phyloP scores from a whole-genome alignment of 1,284 basidiomycete species.

The Ustilago hordei region DNA sequence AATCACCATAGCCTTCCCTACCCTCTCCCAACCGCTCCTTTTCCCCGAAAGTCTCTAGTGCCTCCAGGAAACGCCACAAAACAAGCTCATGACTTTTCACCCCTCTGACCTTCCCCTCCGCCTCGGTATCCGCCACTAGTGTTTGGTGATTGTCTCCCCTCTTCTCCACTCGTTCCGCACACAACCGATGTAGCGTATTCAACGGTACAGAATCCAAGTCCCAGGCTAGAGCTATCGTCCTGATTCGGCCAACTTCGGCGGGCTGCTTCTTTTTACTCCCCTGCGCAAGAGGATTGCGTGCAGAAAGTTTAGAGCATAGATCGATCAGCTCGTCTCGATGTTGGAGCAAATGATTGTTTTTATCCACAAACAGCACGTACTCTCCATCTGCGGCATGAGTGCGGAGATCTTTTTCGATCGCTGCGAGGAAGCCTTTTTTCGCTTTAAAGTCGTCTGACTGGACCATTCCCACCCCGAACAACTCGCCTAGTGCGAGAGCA shows the following conservation, averaged over 20 bases:
- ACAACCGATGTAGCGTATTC: constrained; percentile 56
- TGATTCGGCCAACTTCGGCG: constrained; percentile 35
- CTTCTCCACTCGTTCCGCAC: constrained; percentile 49
- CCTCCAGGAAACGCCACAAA: constrained; percentile 78
- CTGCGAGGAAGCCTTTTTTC: constrained; percentile 85
- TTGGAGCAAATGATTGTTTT: constrained; percentile 67
- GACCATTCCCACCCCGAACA: constrained; percentile 81
- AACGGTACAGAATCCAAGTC: constrained; percentile 52
- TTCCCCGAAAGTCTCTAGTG: constrained; percentile 76
- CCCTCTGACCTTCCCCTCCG: constrained; percentile 1
- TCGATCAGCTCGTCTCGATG: constrained; percentile 65
- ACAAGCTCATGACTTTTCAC: constrained; percentile 78
- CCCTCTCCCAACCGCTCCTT: constrained; percentile 62
- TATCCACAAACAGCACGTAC: constrained; percentile 62
- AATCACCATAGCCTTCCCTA: constrained; percentile 69
- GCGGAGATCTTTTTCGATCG: constrained; percentile 73
- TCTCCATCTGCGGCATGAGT: constrained; percentile 2
- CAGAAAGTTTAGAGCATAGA: constrained; percentile 25
- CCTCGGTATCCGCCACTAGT: constrained; percentile 41
- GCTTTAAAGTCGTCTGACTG: constrained; percentile 89
- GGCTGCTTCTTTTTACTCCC: constrained; percentile 1
- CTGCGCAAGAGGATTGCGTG: background rate
- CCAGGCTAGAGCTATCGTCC: constrained; percentile 60
- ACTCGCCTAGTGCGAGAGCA: constrained; percentile 79
- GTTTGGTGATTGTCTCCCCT: constrained; percentile 66